Percentiles rank a stretch among this genome's conserved stretches.
These are phyloP conservation scores for Penicillium olsonii DNA, from an alignment of 2,329 filamentous ascomycete genomes.

Conservation along the genomic window DNA sequence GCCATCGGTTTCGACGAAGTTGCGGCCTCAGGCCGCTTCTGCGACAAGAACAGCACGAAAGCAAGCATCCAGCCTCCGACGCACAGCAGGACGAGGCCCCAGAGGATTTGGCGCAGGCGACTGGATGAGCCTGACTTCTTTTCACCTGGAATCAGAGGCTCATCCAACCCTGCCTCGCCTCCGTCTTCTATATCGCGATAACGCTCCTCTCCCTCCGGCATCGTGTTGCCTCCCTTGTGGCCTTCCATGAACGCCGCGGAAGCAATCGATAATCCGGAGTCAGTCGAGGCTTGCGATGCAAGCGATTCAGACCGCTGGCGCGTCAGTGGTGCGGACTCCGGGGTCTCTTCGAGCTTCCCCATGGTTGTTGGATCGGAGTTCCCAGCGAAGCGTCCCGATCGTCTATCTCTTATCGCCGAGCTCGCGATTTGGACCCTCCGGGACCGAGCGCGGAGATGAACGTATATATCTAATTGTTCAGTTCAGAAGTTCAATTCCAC, in stretches of 20 bases:
- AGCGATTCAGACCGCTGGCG: constrained; percentile 27
- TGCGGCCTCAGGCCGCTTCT: constrained; percentile 35
- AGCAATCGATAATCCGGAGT: constrained; percentile 38
- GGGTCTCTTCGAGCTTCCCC: constrained; percentile 26
- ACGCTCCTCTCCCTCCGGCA: constrained; percentile 17
- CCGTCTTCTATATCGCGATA: constrained; percentile 42
- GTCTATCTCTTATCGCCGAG: constrained; percentile 19
- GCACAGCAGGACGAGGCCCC: constrained; percentile 43
- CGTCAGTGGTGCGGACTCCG: constrained; percentile 32
- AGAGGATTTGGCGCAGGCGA: constrained; percentile 41
- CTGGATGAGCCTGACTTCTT: constrained; percentile 29
- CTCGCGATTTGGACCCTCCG: background rate
- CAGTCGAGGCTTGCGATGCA: constrained; percentile 32
- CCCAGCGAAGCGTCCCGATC: constrained; percentile 11
- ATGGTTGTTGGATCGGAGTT: constrained; percentile 21
- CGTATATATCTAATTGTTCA: background rate
- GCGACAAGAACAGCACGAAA: constrained; percentile 45
- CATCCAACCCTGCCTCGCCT: constrained; percentile 23
- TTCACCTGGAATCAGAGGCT: constrained; percentile 26
- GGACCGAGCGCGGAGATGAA: too few relatives aligned
- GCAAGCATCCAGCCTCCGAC: constrained; percentile 49
- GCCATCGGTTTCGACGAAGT: background rate
- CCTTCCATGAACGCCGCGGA: constrained; percentile 32
- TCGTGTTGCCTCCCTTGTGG: constrained; percentile 19
- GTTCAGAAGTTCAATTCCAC: background rate